Percentiles rank a stretch among this genome's conserved stretches.
Conservation (phyloP, 1,139 yeast genomes). For the Hanseniaspora uvarum region DNA sequence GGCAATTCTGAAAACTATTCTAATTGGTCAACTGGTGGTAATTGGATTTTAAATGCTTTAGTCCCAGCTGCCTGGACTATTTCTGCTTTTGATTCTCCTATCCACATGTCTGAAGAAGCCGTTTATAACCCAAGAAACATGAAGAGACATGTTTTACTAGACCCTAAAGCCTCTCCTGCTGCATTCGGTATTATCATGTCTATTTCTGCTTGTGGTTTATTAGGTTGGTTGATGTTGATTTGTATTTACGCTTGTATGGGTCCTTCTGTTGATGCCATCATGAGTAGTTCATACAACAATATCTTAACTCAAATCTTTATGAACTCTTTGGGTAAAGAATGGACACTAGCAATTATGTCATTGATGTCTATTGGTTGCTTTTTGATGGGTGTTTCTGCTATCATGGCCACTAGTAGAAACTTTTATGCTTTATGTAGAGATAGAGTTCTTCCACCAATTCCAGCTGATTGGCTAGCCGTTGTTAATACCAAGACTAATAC, state of each 20-base stretch:
- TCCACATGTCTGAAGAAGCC: slow-evolving; percentile 66
- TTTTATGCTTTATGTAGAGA: slow-evolving; percentile 47
- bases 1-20: slow-evolving; percentile 43
- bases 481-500: slow-evolving; percentile 44
- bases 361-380: slow-evolving; percentile 52
- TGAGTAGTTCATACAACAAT: slow-evolving; percentile 41
- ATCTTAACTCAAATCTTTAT: slow-evolving; percentile 57
- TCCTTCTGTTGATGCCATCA: slow-evolving; percentile 39
- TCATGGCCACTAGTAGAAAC: slow-evolving; percentile 44
- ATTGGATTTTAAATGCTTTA: slow-evolving; percentile 33
- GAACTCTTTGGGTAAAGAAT: slow-evolving; percentile 56
- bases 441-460: slow-evolving; percentile 37
- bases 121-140: slow-evolving; percentile 30
- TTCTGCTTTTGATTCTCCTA: slow-evolving; percentile 61
- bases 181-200: slow-evolving; percentile 54
- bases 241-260: slow-evolving; percentile 48
- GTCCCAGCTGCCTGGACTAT: slow-evolving; percentile 58
- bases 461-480: slow-evolving; percentile 40
- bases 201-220: slow-evolving; percentile 47
- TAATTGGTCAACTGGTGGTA: slow-evolving; percentile 55
- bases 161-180: slow-evolving; percentile 43
- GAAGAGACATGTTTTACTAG: slow-evolving; percentile 25
- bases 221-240: slow-evolving; percentile 51
- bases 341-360: slow-evolving; percentile 60
- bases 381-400: slow-evolving; percentile 53